Percentiles rank a stretch among this genome's conserved stretches.
Evolutionary conservation across 805 yeast genomes (phyloP).

Genomic region (Saturnispora diversa): DNA sequence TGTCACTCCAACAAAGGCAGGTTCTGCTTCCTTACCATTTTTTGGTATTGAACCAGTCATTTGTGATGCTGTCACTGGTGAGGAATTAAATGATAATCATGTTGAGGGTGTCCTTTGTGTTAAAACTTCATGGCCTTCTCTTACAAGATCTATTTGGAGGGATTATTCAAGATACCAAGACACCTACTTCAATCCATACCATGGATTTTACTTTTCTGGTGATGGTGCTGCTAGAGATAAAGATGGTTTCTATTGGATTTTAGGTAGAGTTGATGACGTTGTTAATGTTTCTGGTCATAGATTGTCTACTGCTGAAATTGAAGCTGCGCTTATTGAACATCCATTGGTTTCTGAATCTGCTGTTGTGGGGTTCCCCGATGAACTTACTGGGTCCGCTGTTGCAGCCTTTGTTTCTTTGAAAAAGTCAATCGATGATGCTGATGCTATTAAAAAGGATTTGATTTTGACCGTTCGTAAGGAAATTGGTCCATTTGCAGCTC

Average conservation of each 20-base stretch:
- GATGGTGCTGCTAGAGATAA: slow-evolving; percentile 85
- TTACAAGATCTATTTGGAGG: slow-evolving; percentile 75
- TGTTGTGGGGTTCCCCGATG: slow-evolving; percentile 77
- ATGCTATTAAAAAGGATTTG: slow-evolving; percentile 52
- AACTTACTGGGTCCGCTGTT: slow-evolving; percentile 80
- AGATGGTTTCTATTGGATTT: slow-evolving; percentile 79
- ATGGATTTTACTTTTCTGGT: slow-evolving; percentile 78
- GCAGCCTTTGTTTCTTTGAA: slow-evolving; percentile 75
- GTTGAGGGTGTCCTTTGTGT: slow-evolving; percentile 78
- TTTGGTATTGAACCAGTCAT: slow-evolving; percentile 71
- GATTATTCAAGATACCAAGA: slow-evolving; percentile 69
- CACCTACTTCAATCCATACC: slow-evolving; percentile 76
- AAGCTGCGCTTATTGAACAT: slow-evolving; percentile 73
- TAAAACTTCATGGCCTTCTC: slow-evolving; percentile 73
- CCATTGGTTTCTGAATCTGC: slow-evolving; percentile 67
- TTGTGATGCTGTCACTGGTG: slow-evolving; percentile 67
- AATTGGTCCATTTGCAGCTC: slow-evolving; percentile 84
- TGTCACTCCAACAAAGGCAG: slow-evolving; percentile 75
- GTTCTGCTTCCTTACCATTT: slow-evolving; percentile 78
- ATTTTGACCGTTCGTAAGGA: slow-evolving; percentile 65
- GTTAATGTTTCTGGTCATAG: slow-evolving; percentile 84
- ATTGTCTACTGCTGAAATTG: slow-evolving; percentile 83
- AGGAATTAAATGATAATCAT: slow-evolving; percentile 57
- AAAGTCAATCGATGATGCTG: slow-evolving; percentile 39
- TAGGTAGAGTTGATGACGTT: slow-evolving; percentile 84